Base-by-base conservation (phyloP, 176 grass and related monocot genomes). In the Areca catechu region DNA sequence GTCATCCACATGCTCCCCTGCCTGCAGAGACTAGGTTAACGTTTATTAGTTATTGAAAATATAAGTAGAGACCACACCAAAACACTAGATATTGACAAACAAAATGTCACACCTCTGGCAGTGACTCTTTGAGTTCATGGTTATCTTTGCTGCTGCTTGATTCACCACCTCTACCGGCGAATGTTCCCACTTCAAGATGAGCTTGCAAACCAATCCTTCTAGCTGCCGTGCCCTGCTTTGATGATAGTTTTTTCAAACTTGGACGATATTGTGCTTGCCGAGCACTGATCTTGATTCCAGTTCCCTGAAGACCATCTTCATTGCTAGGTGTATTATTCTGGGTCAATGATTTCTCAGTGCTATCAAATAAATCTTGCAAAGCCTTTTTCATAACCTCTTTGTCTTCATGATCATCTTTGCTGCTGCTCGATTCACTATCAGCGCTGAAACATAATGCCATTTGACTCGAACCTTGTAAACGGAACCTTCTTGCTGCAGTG, bases 401-500 rank as follows among this genome's bases (percentile, higher is more conserved):
- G 56, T 67, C 65, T 58, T 66, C 69, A 51, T n/a, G 25, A 10
- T 77, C 68, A 74, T 54, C 28, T 58, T 24, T 19, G 47, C 19
- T 24, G n/a, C 34, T 29, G 53, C 1, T 61, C 25, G 50, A 62
- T 53, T 22, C 20, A 54, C 15, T 20, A 54, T 55, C 54, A 49
- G 19, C 22, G 7, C 7, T 12, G 48, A 14, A 30, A 17, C 23
- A 5, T 53, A 16, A 54, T 16, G 21, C 15, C 0, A 43, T 49
- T 50, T n/a, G 4, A 37, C 43, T 53, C 15, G 4, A n/a, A 22
- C 49, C 5, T 16, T 80, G 59, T 53, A 98, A 67, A 54, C 3
- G 28, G 16, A 93, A 0, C 88, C 88, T 85, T 78, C 73, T 92
- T 7, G 0, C 0, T 75, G 84, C 88, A 73, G 10, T 49, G 24